phyloP scores from a whole-genome alignment of 257 asterid species.

The Solanum pinnatisectum region DNA sequence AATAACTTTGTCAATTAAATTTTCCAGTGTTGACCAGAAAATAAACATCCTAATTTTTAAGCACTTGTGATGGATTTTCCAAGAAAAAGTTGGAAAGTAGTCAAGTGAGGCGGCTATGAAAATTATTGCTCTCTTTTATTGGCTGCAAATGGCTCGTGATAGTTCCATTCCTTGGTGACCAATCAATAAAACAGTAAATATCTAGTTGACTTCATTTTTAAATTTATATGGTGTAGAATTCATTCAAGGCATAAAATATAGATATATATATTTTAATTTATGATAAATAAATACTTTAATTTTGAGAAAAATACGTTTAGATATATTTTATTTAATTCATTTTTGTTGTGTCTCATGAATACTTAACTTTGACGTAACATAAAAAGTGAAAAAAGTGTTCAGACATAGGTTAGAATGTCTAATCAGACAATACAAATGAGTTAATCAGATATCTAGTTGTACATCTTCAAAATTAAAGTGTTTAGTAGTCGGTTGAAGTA shows the following conservation, averaged over 20 bases:
- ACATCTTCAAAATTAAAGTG: no score
- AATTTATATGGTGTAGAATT: background rate
- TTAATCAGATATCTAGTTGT: no score
- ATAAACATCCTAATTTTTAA: background rate
- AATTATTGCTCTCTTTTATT: background rate
- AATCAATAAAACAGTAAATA: background rate
- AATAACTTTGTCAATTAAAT: no score
- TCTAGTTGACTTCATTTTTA: background rate
- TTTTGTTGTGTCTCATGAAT: background rate
- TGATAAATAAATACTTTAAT: no score
- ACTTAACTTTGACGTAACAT: rapidly evolving
- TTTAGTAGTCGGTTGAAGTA: no score
- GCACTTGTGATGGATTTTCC: background rate
- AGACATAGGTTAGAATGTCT: no score
- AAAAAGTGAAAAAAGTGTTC: no score
- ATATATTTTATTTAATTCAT: no score
- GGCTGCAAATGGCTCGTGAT: background rate
- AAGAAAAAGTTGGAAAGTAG: background rate
- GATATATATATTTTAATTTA: no score
- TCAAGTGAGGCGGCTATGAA: conserved; percentile 1
- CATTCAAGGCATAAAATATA: no score
- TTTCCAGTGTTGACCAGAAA: background rate
- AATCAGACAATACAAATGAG: rapidly evolving
- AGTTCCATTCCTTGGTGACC: background rate
- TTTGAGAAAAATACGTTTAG: no score